These are phyloP conservation scores for Suillus ampliporus DNA, from an alignment of 768 basidiomycete genomes.

Conservation along the genomic window DNA sequence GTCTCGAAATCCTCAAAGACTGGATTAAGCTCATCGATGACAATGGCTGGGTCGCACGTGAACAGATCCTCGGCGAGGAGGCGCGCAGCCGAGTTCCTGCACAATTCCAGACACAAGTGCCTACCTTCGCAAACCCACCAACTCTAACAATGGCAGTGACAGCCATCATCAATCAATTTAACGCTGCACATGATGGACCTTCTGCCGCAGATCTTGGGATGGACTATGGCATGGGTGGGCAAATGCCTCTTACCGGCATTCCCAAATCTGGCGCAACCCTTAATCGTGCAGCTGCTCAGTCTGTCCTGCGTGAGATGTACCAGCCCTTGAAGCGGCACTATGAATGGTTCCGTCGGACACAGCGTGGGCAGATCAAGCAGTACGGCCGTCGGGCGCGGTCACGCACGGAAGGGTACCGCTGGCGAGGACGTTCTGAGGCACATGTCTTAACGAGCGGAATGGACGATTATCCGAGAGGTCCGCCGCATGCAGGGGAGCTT, in stretches of 20 bases:
- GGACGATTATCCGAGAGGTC: constrained; percentile 95
- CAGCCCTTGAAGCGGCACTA: constrained; percentile 87
- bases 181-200: constrained; percentile 48
- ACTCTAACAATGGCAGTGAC: constrained; percentile 94
- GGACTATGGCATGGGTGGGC: constrained; percentile 58
- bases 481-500: constrained; percentile 88
- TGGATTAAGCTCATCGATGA: constrained; percentile 94
- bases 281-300: constrained; percentile 14
- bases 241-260: constrained; percentile 51
- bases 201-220: constrained; percentile 71
- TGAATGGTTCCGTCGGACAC: constrained; percentile 95
- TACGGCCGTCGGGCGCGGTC: constrained; percentile 85
- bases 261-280: constrained; percentile 62
- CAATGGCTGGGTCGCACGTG: constrained; percentile 94
- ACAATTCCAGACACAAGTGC: constrained; percentile 94
- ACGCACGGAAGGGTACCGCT: constrained; percentile 90
- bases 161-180: constrained; percentile 82
- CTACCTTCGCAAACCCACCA: constrained; percentile 93
- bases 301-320: constrained; percentile 74
- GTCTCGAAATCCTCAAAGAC: constrained; percentile 86
- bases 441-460: constrained; percentile 95
- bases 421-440: constrained; percentile 86
- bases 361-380: constrained; percentile 92
- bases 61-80: constrained; percentile 97
- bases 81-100: constrained; percentile 92